A percentile compares a stretch with the other conserved stretches of the same genome.
Conservation (phyloP, 345 rosid genomes). For the Trapa bicornis region DNA sequence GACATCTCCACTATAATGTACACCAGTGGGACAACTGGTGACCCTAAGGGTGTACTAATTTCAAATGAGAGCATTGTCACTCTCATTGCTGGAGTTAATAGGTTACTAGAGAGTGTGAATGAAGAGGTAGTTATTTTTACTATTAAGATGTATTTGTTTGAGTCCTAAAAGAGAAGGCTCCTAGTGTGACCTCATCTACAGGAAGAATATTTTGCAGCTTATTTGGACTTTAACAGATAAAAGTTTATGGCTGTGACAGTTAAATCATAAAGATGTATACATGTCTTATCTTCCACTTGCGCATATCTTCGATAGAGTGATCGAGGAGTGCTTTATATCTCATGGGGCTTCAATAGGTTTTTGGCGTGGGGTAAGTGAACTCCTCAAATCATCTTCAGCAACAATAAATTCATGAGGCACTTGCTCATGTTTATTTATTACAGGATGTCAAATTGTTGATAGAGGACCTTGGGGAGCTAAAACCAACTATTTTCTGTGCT, state of each 20-base stretch:
- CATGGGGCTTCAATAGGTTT: conserved; percentile 83
- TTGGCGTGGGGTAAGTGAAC: conserved; percentile 80
- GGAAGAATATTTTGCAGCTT: neutral
- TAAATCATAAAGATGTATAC: conserved; percentile 59
- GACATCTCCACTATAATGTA: conserved; percentile 96
- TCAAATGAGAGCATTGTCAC: conserved; percentile 80
- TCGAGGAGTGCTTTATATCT: conserved; percentile 70
- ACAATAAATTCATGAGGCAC: conserved; percentile 3
- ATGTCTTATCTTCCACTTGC: conserved; percentile 96
- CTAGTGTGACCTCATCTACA: neutral
- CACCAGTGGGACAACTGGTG: conserved; percentile 99
- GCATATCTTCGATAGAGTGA: conserved; percentile 83
- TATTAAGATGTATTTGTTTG: neutral
- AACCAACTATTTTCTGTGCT: conserved; percentile 87
- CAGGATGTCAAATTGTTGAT: conserved; percentile 86
- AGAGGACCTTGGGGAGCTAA: conserved; percentile 82
- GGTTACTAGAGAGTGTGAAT: conserved; percentile 44
- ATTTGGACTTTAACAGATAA: conserved; percentile 1
- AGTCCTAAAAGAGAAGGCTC: conserved; percentile 3
- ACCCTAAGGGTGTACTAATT: conserved; percentile 94
- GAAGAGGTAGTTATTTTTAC: conserved; percentile 36
- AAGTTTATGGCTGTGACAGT: conserved; percentile 28
- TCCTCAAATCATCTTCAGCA: neutral
- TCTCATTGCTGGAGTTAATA: conserved; percentile 61
- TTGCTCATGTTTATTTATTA: conserved; percentile 10